A percentile compares a stretch with the other conserved stretches of the same genome.
phyloP scores from a whole-genome alignment of 352 stramenopile genomes.

The Globisporangium paddicum region DNA sequence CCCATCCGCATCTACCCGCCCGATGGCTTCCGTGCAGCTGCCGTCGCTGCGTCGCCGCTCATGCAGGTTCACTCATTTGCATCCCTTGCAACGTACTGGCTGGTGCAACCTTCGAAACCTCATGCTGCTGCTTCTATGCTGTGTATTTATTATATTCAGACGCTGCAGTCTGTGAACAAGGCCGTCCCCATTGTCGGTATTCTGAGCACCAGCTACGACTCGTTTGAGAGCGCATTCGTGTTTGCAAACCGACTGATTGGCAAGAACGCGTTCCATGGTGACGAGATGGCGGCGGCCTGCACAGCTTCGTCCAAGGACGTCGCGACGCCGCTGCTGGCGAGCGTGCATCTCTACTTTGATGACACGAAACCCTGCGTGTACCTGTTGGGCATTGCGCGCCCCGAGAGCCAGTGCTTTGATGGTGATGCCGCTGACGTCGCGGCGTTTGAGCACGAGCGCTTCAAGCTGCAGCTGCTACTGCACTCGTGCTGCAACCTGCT shows the following conservation, averaged over 20 bases:
- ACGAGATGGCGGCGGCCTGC: slow-evolving; percentile 8
- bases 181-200: slow-evolving; percentile 44
- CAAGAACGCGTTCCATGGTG: slow-evolving; percentile 37
- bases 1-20: slow-evolving; percentile 61
- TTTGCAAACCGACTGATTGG: slow-evolving; percentile 68
- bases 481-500: slow-evolving; percentile 56
- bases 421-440: slow-evolving; percentile 7
- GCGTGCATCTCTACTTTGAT: slow-evolving; percentile 61
- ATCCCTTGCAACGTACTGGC: not conserved
- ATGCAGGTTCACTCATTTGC: slow-evolving; percentile 1
- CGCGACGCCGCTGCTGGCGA: slow-evolving; percentile 18
- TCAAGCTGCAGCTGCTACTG: slow-evolving; percentile 67
- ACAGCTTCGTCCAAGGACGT: slow-evolving; percentile 16
- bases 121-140: not conserved
- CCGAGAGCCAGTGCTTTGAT: slow-evolving; percentile 35
- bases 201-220: slow-evolving; percentile 33
- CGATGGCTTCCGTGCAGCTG: slow-evolving; percentile 14
- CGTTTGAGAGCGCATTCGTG: slow-evolving; percentile 25
- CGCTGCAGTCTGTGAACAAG: slow-evolving; percentile 31
- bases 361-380: slow-evolving; percentile 39
- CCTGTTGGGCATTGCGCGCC: slow-evolving; percentile 41
- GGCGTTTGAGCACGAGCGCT: slow-evolving; percentile 36
- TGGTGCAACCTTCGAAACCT: too few relatives aligned
- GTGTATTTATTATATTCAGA: slow-evolving; percentile 25
- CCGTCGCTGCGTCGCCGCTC: slow-evolving; percentile 8